Conservation (phyloP, 163 green algal genomes). For the Chloromonas sp. region DNA sequence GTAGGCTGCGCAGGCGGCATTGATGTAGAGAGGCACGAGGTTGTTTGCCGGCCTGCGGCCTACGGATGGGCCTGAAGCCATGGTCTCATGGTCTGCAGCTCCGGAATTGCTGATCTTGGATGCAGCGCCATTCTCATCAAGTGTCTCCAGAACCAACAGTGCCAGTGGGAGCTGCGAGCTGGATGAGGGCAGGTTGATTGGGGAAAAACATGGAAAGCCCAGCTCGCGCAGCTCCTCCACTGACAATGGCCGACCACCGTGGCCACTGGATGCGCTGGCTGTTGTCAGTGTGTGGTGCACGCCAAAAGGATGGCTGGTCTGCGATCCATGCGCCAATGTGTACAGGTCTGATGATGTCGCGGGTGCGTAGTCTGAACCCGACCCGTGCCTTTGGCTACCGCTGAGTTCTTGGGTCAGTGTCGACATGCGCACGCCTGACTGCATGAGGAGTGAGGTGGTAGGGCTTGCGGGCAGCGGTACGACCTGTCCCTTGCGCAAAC, state of each 20-base stretch:
- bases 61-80: no score
- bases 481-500: neutral
- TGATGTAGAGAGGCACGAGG: constrained; percentile 32
- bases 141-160: neutral
- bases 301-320: neutral
- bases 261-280: neutral
- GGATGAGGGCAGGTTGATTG: neutral
- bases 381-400: neutral
- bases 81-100: no score
- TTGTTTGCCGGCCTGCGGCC: neutral
- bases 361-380: neutral
- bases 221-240: neutral
- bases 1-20: constrained; percentile 21
- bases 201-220: neutral
- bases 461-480: no score
- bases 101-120: neutral
- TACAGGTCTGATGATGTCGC: neutral
- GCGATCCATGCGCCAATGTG: neutral
- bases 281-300: neutral
- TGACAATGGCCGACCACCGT: neutral
- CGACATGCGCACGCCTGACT: no score
- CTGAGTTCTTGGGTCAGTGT: neutral
- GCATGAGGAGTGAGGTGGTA: neutral
- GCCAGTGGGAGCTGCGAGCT: neutral
- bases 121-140: neutral